A percentile compares a stretch with the other conserved stretches of the same genome.
phyloP scores from a whole-genome alignment of 2,329 filamentous ascomycete species.

The Pyrenophora seminiperda region DNA sequence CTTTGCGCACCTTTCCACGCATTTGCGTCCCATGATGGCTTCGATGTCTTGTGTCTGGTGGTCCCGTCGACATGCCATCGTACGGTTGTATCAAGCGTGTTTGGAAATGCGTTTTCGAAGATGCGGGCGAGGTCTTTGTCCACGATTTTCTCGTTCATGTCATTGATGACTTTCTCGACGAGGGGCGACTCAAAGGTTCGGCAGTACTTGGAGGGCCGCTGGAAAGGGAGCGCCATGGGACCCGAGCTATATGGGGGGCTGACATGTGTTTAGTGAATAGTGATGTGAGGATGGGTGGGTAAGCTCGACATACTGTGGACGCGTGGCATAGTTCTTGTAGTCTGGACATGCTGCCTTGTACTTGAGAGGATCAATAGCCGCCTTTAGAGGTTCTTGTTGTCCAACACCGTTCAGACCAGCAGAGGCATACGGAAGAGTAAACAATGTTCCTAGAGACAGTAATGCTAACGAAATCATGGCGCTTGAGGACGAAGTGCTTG shows the following conservation, averaged over 20 bases:
- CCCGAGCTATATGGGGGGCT: slow-evolving; percentile 82
- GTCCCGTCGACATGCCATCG: slow-evolving; percentile 78
- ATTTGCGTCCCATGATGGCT: slow-evolving; percentile 48
- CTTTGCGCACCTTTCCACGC: slow-evolving; percentile 85
- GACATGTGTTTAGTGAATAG: slow-evolving; percentile 7
- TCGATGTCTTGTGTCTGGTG: slow-evolving; percentile 47
- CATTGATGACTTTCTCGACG: slow-evolving; percentile 85
- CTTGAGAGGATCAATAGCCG: slow-evolving; percentile 40
- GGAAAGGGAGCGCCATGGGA: slow-evolving; percentile 79
- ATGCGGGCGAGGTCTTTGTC: slow-evolving; percentile 88
- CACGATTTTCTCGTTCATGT: slow-evolving; percentile 78
- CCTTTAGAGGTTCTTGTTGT: slow-evolving; percentile 39
- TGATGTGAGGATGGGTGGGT: too few relatives aligned
- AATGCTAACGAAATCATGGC: slow-evolving; percentile 25
- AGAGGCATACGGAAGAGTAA: slow-evolving; percentile 10
- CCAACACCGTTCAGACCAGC: slow-evolving; percentile 18
- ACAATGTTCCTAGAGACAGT: slow-evolving; percentile 17
- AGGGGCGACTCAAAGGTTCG: slow-evolving; percentile 86
- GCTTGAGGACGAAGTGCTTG: neutral
- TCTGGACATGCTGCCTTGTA: slow-evolving; percentile 65
- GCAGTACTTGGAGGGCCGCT: slow-evolving; percentile 79
- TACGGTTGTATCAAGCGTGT: slow-evolving; percentile 86
- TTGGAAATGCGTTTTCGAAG: slow-evolving; percentile 95
- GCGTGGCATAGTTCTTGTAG: slow-evolving; percentile 65
- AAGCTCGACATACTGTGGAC: slow-evolving; percentile 61